These are phyloP conservation scores for Laburnicola sp. DNA, from an alignment of 2,329 filamentous ascomycete species.

Conservation along the genomic window DNA sequence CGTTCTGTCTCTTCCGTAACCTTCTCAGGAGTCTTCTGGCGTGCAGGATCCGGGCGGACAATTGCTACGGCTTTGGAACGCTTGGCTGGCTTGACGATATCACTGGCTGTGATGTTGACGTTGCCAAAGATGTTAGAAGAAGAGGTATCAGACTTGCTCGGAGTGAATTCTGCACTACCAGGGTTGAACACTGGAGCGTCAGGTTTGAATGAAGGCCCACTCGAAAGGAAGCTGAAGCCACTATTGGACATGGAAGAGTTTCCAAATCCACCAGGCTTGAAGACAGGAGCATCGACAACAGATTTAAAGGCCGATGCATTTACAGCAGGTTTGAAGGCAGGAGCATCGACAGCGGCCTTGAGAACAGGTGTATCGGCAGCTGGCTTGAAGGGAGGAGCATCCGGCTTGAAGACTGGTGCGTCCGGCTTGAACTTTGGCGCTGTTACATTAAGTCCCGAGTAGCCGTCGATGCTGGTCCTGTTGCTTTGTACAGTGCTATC, in stretches of 20 bases:
- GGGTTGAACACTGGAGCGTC: constrained; percentile 73
- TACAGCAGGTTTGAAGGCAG: constrained; percentile 39
- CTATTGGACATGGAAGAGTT: constrained; percentile 29
- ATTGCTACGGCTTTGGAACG: too few species aligned
- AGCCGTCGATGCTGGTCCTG: constrained; percentile 38
- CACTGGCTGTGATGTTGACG: too few species aligned
- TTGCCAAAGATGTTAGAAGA: too few species aligned
- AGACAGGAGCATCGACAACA: constrained; percentile 32
- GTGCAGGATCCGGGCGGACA: too few species aligned
- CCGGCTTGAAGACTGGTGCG: constrained; percentile 75
- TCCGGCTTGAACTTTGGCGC: constrained; percentile 75
- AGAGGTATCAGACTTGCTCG: constrained; percentile 30
- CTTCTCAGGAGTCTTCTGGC: too few species aligned
- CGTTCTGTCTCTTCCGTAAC: too few species aligned
- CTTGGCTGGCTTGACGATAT: too few species aligned
- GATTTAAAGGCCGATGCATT: constrained; percentile 44
- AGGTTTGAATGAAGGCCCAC: constrained; percentile 71
- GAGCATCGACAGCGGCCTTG: constrained; percentile 29
- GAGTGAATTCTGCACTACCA: constrained; percentile 22
- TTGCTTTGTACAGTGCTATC: constrained; percentile 54
- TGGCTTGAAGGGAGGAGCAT: constrained; percentile 72
- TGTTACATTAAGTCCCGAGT: constrained; percentile 64
- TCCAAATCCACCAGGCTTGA: constrained; percentile 54
- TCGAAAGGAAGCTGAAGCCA: constrained; percentile 63
- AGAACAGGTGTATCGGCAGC: constrained; percentile 22